Conservation (phyloP, 1,139 yeast species). For the Geotrichum phurueaensis region DNA sequence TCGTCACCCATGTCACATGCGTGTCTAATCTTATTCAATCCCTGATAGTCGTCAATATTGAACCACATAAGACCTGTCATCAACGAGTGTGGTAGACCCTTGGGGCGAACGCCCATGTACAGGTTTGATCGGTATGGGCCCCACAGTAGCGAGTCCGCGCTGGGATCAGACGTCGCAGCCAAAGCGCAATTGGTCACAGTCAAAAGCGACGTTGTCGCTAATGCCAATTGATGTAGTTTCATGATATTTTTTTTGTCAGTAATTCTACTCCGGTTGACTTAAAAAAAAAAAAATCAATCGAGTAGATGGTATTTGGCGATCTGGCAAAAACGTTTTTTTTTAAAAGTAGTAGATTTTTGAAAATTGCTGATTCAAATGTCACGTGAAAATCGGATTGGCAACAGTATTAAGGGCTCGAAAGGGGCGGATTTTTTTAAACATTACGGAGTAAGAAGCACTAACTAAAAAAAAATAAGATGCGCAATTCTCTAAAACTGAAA, state of each 20-base stretch:
- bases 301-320: background rate
- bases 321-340: too few species aligned
- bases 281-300: background rate
- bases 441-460: too few species aligned
- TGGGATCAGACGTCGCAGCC: background rate
- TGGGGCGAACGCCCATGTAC: slow-evolving; percentile 80
- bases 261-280: background rate
- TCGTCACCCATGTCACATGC: slow-evolving; percentile 71
- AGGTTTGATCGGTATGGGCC: slow-evolving; percentile 89
- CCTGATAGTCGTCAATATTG: slow-evolving; percentile 54
- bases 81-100: slow-evolving; percentile 63
- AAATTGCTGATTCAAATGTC: too few species aligned
- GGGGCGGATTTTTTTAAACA: too few species aligned
- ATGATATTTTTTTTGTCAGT: background rate
- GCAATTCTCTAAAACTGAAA: too few species aligned
- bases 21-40: slow-evolving; percentile 64
- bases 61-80: slow-evolving; percentile 89
- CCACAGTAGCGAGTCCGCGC: slow-evolving; percentile 55
- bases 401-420: too few species aligned
- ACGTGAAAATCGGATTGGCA: too few species aligned
- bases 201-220: background rate
- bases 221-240: background rate
- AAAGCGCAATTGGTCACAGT: background rate
- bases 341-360: too few species aligned
- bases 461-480: too few species aligned